Evolutionary conservation across 352 stramenopile genomes (phyloP).

Genomic region (Phytophthora sp.): DNA sequence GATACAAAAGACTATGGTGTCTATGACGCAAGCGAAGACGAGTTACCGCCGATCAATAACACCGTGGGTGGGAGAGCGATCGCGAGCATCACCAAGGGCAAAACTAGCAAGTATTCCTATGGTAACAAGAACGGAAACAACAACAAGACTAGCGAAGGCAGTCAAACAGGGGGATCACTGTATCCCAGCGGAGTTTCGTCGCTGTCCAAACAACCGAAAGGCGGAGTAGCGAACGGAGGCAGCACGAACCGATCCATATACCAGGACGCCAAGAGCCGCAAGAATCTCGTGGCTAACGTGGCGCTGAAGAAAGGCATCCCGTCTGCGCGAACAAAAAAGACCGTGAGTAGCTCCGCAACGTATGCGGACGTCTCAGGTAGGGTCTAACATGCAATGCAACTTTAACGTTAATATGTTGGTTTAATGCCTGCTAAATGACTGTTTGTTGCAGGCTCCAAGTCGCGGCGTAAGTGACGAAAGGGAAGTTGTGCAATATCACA

Average conservation of each 20-base stretch:
- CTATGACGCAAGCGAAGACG: constrained; percentile 48
- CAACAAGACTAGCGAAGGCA: constrained; percentile 32
- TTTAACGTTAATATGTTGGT: constrained; percentile 23
- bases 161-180: constrained; percentile 20
- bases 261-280: constrained; percentile 43
- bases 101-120: constrained; percentile 41
- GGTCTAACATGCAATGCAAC: constrained; percentile 22
- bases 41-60: constrained; percentile 59
- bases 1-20: constrained; percentile 34
- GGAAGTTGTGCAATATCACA: not conserved
- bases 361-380: constrained; percentile 38
- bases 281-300: constrained; percentile 26
- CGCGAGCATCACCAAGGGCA: constrained; percentile 25
- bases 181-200: constrained; percentile 29
- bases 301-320: constrained; percentile 35
- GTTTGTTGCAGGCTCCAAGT: constrained; percentile 30
- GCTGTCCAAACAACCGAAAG: constrained; percentile 38
- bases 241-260: constrained; percentile 45
- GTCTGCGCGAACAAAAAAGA: constrained; percentile 35
- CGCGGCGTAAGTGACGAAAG: constrained; percentile 31
- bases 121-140: constrained; percentile 32
- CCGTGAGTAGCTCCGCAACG: constrained; percentile 27
- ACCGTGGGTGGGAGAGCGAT: constrained; percentile 7
- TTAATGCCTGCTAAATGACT: not conserved
- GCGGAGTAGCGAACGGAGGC: constrained; percentile 30